Evolutionary conservation across 2,329 filamentous ascomycete genomes (phyloP).

Genomic region (Calcarisporium arbuscula): DNA sequence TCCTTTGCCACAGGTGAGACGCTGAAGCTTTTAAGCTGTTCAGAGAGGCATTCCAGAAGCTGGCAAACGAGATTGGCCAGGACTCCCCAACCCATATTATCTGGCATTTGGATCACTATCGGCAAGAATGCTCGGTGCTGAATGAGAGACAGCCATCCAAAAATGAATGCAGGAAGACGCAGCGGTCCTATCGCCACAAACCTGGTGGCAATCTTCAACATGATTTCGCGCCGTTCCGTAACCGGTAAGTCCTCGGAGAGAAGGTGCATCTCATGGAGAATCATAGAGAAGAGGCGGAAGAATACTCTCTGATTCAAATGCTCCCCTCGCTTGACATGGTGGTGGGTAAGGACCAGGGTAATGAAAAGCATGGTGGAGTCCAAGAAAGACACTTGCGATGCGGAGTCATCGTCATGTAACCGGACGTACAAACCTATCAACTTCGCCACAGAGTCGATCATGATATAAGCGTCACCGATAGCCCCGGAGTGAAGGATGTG

Average conservation of each 20-base stretch:
- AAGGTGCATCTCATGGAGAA: slow-evolving; percentile 68
- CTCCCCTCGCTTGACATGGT: slow-evolving; percentile 75
- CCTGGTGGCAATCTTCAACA: slow-evolving; percentile 64
- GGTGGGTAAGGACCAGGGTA: slow-evolving; percentile 75
- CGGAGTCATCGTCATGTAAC: slow-evolving; percentile 59
- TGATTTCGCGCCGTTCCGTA: slow-evolving; percentile 60
- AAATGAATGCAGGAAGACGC: slow-evolving; percentile 75
- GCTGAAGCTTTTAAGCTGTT: slow-evolving; percentile 69
- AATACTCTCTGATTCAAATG: slow-evolving; percentile 84
- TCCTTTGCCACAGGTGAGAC: slow-evolving; percentile 68
- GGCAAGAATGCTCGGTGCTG: slow-evolving; percentile 83
- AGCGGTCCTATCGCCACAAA: slow-evolving; percentile 70
- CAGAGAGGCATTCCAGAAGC: slow-evolving; percentile 67
- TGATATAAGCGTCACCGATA: slow-evolving; percentile 47
- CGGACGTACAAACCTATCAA: slow-evolving; percentile 71
- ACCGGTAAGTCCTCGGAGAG: slow-evolving; percentile 52
- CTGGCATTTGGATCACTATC: slow-evolving; percentile 61
- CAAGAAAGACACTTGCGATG: slow-evolving; percentile 63
- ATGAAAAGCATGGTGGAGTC: slow-evolving; percentile 73
- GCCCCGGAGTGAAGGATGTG: slow-evolving; percentile 58
- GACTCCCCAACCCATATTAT: slow-evolving; percentile 66
- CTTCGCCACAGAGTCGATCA: slow-evolving; percentile 76
- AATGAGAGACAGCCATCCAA: slow-evolving; percentile 76
- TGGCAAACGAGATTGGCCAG: slow-evolving; percentile 69
- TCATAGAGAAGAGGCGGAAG: slow-evolving; percentile 78